A percentile compares a stretch with the other conserved stretches of the same genome.
Evolutionary conservation across 2,329 filamentous ascomycete genomes (phyloP).

Genomic region (Beauveria scarabaeidicola): DNA sequence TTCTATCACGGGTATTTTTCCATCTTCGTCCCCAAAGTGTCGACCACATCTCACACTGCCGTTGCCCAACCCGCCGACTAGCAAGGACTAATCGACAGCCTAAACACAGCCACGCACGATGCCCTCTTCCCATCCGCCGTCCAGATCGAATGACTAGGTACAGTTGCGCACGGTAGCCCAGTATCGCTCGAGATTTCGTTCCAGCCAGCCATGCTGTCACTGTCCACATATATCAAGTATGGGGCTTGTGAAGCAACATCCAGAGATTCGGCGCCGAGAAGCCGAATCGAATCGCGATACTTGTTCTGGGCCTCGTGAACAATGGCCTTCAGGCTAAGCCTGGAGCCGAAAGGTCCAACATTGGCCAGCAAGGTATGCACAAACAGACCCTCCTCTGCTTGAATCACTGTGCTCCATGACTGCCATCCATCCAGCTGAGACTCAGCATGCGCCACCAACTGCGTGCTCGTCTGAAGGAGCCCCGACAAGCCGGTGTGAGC

Average conservation of each 20-base stretch:
- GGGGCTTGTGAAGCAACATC: slow-evolving; percentile 14
- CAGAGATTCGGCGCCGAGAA: background rate
- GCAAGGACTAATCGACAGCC: background rate
- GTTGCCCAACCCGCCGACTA: background rate
- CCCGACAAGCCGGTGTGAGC: slow-evolving; percentile 50
- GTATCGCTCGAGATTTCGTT: background rate
- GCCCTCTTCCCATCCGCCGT: background rate
- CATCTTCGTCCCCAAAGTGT: no score
- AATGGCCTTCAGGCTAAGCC: slow-evolving; percentile 11
- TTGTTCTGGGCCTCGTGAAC: slow-evolving; percentile 12
- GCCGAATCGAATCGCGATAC: background rate
- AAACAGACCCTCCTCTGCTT: slow-evolving; percentile 15
- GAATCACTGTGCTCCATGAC: slow-evolving; percentile 21
- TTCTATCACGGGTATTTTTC: no score
- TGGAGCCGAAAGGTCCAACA: background rate
- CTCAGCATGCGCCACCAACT: slow-evolving; percentile 17
- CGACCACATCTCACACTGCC: background rate
- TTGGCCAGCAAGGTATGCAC: slow-evolving; percentile 24
- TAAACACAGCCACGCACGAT: slow-evolving; percentile 7
- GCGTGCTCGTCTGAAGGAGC: slow-evolving; percentile 21
- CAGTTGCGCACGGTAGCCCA: slow-evolving; percentile 16
- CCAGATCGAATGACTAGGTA: slow-evolving; percentile 10
- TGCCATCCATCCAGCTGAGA: slow-evolving; percentile 18
- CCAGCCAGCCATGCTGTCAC: slow-evolving; percentile 12
- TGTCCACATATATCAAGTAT: slow-evolving; percentile 23